Conservation (phyloP, 2,329 filamentous ascomycete genomes). For the Scytalidium lignicola region DNA sequence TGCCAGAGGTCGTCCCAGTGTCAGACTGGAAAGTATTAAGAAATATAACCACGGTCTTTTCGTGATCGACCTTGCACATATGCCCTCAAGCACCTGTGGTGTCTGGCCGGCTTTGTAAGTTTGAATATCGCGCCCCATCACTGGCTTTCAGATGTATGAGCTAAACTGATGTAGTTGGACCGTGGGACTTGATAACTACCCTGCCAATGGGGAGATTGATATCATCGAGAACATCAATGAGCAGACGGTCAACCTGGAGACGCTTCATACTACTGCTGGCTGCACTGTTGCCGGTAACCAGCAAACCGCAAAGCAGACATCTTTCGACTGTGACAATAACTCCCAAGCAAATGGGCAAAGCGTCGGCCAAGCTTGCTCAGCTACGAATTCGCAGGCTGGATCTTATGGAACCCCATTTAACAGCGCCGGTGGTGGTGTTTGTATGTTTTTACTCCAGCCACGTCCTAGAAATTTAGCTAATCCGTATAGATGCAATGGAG, state of each 20-base stretch:
- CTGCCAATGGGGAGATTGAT: slow-evolving; percentile 7
- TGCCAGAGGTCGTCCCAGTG: slow-evolving; percentile 34
- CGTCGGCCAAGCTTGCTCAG: slow-evolving; percentile 18
- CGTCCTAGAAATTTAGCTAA: slow-evolving; percentile 31
- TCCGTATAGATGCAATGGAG: slow-evolving; percentile 53
- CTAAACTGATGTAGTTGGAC: slow-evolving; percentile 1
- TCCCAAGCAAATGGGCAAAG: slow-evolving; percentile 34
- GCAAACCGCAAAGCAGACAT: slow-evolving; percentile 1
- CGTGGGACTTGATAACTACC: slow-evolving; percentile 21
- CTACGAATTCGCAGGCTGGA: slow-evolving; percentile 4
- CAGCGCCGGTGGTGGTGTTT: slow-evolving; percentile 34
- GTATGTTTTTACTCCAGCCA: slow-evolving; percentile 12
- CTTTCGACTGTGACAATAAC: slow-evolving; percentile 19
- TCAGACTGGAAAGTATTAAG: slow-evolving; percentile 38
- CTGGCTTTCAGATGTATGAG: too few species aligned
- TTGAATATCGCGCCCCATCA: background rate
- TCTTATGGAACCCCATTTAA: slow-evolving; percentile 18
- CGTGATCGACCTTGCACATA: slow-evolving; percentile 41
- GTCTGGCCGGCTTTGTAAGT: slow-evolving; percentile 5
- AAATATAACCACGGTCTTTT: slow-evolving; percentile 39
- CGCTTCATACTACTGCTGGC: slow-evolving; percentile 2
- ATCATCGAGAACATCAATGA: slow-evolving; percentile 55
- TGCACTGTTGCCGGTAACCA: slow-evolving; percentile 33
- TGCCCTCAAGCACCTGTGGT: slow-evolving; percentile 29
- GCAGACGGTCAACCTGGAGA: slow-evolving; percentile 33